These are phyloP conservation scores for Ichthyophonus hoferi DNA, from an alignment of 208 protist species.

Conservation along the genomic window DNA sequence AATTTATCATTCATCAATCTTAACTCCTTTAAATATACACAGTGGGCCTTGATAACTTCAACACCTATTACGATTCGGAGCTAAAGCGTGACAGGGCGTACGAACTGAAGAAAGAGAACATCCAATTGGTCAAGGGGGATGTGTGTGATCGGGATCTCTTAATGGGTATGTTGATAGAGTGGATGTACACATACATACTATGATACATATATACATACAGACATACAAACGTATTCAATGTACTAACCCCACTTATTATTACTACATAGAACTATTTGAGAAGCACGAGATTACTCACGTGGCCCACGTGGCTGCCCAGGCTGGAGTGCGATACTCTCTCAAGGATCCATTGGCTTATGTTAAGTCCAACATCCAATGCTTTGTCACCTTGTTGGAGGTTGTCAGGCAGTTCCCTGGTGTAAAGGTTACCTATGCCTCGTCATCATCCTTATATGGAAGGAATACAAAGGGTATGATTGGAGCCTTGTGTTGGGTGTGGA, in stretches of 20 bases:
- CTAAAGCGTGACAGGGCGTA: conserved; percentile 38
- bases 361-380: conserved; percentile 52
- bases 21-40: conserved; percentile 15
- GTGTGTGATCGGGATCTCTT: conserved; percentile 53
- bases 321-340: conserved; percentile 60
- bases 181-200: not conserved
- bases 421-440: conserved; percentile 51
- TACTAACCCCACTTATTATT: not conserved
- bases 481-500: too few relatives aligned
- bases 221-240: not conserved
- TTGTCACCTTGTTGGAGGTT: conserved; percentile 52
- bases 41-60: conserved; percentile 62
- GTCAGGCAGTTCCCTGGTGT: conserved; percentile 10
- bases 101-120: not conserved
- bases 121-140: conserved; percentile 43
- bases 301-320: conserved; percentile 62
- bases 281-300: conserved; percentile 51
- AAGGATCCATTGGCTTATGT: conserved; percentile 59
- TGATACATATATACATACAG: not conserved
- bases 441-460: conserved; percentile 58
- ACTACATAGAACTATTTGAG: conserved; percentile 33
- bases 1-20: too few relatives aligned
- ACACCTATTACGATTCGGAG: conserved; percentile 56
- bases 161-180: not conserved
- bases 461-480: conserved; percentile 24